Conservation (phyloP, 768 basidiomycete genomes). For the Exsudoporus frostii region DNA sequence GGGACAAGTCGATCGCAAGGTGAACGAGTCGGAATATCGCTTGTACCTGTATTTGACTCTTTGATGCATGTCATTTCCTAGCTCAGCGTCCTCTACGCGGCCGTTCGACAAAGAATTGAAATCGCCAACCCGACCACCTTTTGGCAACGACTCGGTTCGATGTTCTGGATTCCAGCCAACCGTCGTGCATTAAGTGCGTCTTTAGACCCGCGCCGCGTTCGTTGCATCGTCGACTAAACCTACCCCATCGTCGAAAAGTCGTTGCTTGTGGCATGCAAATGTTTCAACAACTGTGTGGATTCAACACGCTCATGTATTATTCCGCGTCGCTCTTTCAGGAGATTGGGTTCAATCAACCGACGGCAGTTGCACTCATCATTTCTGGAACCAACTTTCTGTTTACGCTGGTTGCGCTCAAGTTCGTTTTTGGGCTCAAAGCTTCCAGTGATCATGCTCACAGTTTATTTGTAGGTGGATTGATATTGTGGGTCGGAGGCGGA, state of each 20-base stretch:
- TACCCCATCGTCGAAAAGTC: slow-evolving; percentile 37
- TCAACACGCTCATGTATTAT: slow-evolving; percentile 77
- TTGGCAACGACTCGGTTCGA: slow-evolving; percentile 49
- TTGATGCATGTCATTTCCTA: slow-evolving; percentile 14
- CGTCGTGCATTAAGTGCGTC: slow-evolving; percentile 64
- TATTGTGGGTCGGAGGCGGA: slow-evolving; percentile 62
- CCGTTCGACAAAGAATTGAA: slow-evolving; percentile 60
- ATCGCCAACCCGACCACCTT: slow-evolving; percentile 63
- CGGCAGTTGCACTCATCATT: slow-evolving; percentile 75
- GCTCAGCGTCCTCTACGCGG: slow-evolving; percentile 56
- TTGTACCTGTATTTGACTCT: not conserved
- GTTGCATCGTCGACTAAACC: not conserved
- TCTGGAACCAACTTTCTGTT: slow-evolving; percentile 79
- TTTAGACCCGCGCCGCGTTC: not conserved
- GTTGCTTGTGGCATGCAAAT: slow-evolving; percentile 80
- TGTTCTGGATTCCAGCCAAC: slow-evolving; percentile 55
- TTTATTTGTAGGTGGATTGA: slow-evolving; percentile 46
- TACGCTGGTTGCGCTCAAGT: slow-evolving; percentile 70
- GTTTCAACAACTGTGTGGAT: slow-evolving; percentile 80
- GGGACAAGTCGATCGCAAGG: slow-evolving; percentile 66
- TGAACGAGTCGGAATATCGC: slow-evolving; percentile 13
- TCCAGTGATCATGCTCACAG: not conserved
- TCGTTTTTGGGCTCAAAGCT: slow-evolving; percentile 11
- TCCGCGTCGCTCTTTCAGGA: slow-evolving; percentile 76
- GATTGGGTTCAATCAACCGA: slow-evolving; percentile 80